Evolutionary conservation across 495 filamentous ascomycete species (phyloP), one percentile per base, ranked within the genome.

Genomic region (Penicillium coffeae): DNA sequence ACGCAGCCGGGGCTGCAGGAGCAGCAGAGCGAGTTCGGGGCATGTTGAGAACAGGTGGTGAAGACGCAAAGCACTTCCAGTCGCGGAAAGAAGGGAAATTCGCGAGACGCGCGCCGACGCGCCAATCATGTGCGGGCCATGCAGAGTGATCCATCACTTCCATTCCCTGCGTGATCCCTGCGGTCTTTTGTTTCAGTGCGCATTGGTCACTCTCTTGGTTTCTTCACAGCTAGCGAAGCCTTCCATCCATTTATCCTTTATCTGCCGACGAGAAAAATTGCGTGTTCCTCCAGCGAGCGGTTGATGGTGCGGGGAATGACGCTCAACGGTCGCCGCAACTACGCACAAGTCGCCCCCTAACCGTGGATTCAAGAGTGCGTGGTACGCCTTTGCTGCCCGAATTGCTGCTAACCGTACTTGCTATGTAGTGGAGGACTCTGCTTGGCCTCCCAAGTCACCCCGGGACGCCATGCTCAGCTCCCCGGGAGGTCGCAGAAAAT

Each of bases 381-480:
- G 39, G 10, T 52, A 46, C 55, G 19, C 44, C 52, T 42, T 15
- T 19, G 3, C 12, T 38, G n/a, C 6, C 19, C 19, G 10, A 16
- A 33, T 6, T 2, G 8, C 41, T 10, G 6, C 45, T 40, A 35
- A 55, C 27, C 2, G 15, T 33, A 20, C 25, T 8, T n/a, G 7
- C 36, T 20, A 33, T 15, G 1, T 20, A 71, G 68, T 74, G 72
- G 68, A 60, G 30, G 78, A 82, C 52, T 68, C 71, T 50, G 79
- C 82, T 66, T 96, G 90, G 90, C 90, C 90, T 35, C 90, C 90
- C 12, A 78, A 84, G 63, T 95, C 90, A 13, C 90, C 90, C 41
- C 84, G 88, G 64, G 87, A 91, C 45, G 90, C 81, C 21, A 79
- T 96, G 3, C 70, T 94, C 19, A 87, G 84, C 65, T 92, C 89